Base-by-base conservation (phyloP, 495 filamentous ascomycete species). In the Penicillium egyptiacum region DNA sequence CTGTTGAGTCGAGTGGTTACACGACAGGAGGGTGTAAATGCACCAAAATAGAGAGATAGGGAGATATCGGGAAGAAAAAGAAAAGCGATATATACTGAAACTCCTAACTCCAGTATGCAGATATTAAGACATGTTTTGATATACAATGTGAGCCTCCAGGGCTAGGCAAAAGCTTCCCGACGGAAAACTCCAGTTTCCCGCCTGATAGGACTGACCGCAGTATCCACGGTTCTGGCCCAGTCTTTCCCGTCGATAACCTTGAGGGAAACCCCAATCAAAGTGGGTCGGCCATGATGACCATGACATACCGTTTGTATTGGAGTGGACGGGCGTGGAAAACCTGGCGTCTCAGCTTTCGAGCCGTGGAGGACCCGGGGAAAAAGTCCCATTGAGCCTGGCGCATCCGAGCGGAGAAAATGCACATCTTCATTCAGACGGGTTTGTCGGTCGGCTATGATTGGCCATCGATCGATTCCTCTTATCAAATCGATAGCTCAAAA, bases 111-210 rank as follows among this genome's bases (percentile, higher is more conserved):
- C 58, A 59, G 35, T 63, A 60, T 63, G 57, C 53, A 58, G 48
- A 49, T 60, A 60, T 55, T 35, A 40, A 30, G 40, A 60, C 46
- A 49, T 64, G 52, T 67, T 70, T 58, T 69, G 66, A 72, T 74
- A 74, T 74, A 73, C 69, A 70, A 59, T 55, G 25, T 20, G 30
- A 43, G 53, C 45, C 45, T 31, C 23, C 9, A 17, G 23, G 23
- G 45, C 45, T 28, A 57, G 39, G 39, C 19, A 23, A 28, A 55
- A 9, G 66, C 71, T 75, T 75, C 58, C 71, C 73, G 70, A 48
- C 73, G 71, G 71, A 60, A 73, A 74, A 76, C 23, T 28, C 61
- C 33, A 60, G 47, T 73, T 76, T 72, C 63, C 71, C 71, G 67
- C 22, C 62, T 66, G 70, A 71, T 63, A 53, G 40, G 49, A 28